phyloP scores from a whole-genome alignment of 78 protist genomes.

The Thecamonas trahens region DNA sequence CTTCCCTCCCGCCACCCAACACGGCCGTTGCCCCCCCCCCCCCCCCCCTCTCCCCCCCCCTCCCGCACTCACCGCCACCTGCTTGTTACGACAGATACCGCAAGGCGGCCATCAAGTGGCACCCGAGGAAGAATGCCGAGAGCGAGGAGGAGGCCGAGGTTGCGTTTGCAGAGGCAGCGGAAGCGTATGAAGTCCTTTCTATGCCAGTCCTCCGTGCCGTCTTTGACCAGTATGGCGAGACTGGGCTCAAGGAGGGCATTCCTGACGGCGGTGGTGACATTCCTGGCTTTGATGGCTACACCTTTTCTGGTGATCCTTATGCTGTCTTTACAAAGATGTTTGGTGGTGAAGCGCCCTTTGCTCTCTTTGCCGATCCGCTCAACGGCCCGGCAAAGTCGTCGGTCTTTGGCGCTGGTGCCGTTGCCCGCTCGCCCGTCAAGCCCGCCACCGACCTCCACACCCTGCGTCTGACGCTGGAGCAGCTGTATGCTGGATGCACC shows the following conservation, averaged over 20 bases:
- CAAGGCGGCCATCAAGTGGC: slow-evolving; percentile 10
- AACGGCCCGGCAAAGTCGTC: too few species aligned
- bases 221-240: slow-evolving; percentile 40
- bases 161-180: slow-evolving; percentile 13
- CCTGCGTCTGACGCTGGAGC: slow-evolving; percentile 12
- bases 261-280: background rate
- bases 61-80: too few species aligned
- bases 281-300: background rate
- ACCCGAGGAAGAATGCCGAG: slow-evolving; percentile 28
- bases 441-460: background rate
- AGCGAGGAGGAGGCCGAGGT: background rate
- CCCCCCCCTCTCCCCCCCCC: too few species aligned
- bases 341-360: background rate
- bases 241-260: slow-evolving; percentile 14
- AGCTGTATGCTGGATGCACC: slow-evolving; percentile 15
- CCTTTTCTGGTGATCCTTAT: background rate
- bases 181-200: slow-evolving; percentile 38
- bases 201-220: slow-evolving; percentile 1
- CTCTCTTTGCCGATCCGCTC: background rate
- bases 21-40: too few species aligned
- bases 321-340: background rate
- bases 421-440: background rate
- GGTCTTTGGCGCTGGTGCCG: background rate
- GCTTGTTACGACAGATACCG: too few species aligned
- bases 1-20: too few species aligned